phyloP scores from a whole-genome alignment of 495 filamentous ascomycete genomes.

The Daldinia childiae region DNA sequence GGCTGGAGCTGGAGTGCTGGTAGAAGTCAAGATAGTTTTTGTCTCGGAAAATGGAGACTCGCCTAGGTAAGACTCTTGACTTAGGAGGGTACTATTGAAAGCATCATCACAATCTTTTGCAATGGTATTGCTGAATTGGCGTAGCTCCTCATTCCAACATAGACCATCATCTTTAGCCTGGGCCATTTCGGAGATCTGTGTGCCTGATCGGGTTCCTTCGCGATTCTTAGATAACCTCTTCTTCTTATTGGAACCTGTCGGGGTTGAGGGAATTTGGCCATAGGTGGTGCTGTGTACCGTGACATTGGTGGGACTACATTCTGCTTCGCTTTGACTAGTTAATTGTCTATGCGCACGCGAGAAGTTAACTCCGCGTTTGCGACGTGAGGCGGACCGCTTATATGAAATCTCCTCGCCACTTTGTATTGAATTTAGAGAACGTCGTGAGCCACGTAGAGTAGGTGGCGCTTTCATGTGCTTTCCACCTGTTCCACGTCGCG shows the following conservation, averaged over 20 bases:
- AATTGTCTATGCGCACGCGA: conserved; percentile 60
- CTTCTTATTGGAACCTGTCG: conserved; percentile 23
- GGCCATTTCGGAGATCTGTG: conserved; percentile 23
- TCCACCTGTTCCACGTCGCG: conserved; percentile 24
- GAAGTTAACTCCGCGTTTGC: conserved; percentile 86
- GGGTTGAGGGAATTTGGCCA: conserved; percentile 31
- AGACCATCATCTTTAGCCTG: conserved; percentile 29
- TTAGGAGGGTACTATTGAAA: conserved; percentile 76
- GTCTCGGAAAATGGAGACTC: conserved; percentile 17
- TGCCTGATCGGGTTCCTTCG: conserved; percentile 19
- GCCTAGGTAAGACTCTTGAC: conserved; percentile 47
- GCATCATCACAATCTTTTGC: conserved; percentile 71
- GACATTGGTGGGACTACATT: conserved; percentile 42
- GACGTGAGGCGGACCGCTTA: conserved; percentile 65
- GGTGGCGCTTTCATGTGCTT: conserved; percentile 10
- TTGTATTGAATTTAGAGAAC: conserved; percentile 67
- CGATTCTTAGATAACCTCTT: conserved; percentile 4
- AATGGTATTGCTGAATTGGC: conserved; percentile 58
- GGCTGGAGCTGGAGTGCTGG: conserved; percentile 19
- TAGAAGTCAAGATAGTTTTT: neutral
- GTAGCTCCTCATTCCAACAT: conserved; percentile 60
- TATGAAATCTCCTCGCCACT: conserved; percentile 61
- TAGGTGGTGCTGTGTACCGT: conserved; percentile 40
- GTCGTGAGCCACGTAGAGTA: conserved; percentile 39
- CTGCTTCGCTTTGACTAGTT: conserved; percentile 38